These are phyloP conservation scores for Mortierella sp. DNA, from an alignment of 371 early-diverging fungal genomes.

Conservation along the genomic window DNA sequence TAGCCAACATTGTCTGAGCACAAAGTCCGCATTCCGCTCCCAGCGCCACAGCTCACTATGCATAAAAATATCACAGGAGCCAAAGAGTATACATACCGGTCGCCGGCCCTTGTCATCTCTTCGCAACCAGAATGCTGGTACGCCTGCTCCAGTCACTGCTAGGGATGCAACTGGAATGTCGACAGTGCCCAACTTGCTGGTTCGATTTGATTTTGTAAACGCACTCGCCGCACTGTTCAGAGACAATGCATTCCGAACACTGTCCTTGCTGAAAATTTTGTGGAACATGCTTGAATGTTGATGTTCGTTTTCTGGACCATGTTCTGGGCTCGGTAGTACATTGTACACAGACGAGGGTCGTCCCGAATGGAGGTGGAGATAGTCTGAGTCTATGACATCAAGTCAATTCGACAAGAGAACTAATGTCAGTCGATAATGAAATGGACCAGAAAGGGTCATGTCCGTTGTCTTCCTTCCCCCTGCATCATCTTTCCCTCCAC, in stretches of 20 bases:
- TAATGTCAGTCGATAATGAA: slow-evolving; percentile 11
- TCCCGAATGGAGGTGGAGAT: background rate
- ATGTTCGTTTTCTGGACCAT: background rate
- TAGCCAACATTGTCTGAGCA: no score
- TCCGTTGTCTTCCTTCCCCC: background rate
- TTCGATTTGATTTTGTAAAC: slow-evolving; percentile 23
- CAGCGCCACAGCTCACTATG: background rate
- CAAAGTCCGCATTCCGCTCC: background rate
- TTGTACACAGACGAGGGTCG: slow-evolving; percentile 19
- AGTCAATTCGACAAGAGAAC: background rate
- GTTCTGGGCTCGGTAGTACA: slow-evolving; percentile 6
- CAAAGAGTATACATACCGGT: slow-evolving; percentile 29
- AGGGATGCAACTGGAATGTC: slow-evolving; percentile 17
- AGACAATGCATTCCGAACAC: slow-evolving; percentile 21
- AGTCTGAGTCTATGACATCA: background rate
- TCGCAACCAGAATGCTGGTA: slow-evolving; percentile 42
- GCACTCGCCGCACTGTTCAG: slow-evolving; percentile 38
- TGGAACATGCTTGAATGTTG: slow-evolving; percentile 9
- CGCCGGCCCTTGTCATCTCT: slow-evolving; percentile 48
- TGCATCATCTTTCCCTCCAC: background rate
- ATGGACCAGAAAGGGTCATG: slow-evolving; percentile 1
- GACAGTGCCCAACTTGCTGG: slow-evolving; percentile 1
- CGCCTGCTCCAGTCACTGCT: slow-evolving; percentile 18
- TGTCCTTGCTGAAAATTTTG: slow-evolving; percentile 39
- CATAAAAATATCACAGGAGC: background rate